phyloP scores from a whole-genome alignment of 371 early-diverging fungal species.

The Apophysomyces elegans region DNA sequence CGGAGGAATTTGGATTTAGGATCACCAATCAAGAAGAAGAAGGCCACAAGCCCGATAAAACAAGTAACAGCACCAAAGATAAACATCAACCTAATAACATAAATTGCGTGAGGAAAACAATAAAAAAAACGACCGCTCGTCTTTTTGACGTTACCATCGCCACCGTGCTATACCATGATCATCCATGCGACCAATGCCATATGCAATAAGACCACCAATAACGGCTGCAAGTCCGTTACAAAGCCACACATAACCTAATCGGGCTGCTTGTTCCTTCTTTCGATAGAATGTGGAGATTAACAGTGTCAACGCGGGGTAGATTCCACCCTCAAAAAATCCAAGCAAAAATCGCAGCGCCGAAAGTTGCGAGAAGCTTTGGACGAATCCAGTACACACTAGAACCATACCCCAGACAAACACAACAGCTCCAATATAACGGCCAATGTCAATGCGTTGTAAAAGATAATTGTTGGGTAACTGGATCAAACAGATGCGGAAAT shows the following conservation, averaged over 20 bases:
- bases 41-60: slow-evolving; percentile 11
- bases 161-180: slow-evolving; percentile 33
- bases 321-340: slow-evolving; percentile 15
- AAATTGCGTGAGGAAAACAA: no score
- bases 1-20: slow-evolving; percentile 18
- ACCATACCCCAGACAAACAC: slow-evolving; percentile 22
- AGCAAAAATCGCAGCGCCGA: slow-evolving; percentile 16
- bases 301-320: slow-evolving; percentile 8
- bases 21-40: slow-evolving; percentile 18
- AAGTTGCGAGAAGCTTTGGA: slow-evolving; percentile 14
- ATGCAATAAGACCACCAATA: slow-evolving; percentile 56
- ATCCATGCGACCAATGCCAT: slow-evolving; percentile 47
- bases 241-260: slow-evolving; percentile 14
- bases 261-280: slow-evolving; percentile 9
- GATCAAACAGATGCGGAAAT: not conserved
- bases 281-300: slow-evolving; percentile 12
- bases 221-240: slow-evolving; percentile 35
- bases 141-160: slow-evolving; percentile 34
- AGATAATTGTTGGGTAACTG: not conserved
- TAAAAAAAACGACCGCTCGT: not conserved
- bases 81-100: slow-evolving; percentile 14
- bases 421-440: slow-evolving; percentile 3
- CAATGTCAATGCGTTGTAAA: not conserved
- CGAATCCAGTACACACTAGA: slow-evolving; percentile 11
- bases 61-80: slow-evolving; percentile 15